Percentiles rank a stretch among this genome's conserved stretches.
These are phyloP conservation scores for Tremellales sp. DNA, from an alignment of 1,284 basidiomycete species.

Conservation along the genomic window DNA sequence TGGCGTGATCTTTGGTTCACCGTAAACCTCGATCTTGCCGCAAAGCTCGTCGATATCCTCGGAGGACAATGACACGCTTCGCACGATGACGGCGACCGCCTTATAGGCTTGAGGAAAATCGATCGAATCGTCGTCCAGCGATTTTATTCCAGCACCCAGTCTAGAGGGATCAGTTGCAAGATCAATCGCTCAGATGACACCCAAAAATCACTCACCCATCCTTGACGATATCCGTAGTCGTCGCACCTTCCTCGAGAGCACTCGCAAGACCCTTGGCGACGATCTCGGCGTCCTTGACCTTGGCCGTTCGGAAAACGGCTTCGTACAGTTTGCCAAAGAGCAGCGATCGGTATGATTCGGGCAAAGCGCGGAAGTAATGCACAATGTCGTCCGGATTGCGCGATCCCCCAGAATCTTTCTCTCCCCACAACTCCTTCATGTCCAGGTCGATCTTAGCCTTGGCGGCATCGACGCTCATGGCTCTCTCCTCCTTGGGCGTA, in stretches of 20 bases:
- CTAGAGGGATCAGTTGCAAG: too few relatives aligned
- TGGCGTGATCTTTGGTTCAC: constrained; percentile 38
- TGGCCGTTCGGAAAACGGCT: constrained; percentile 81
- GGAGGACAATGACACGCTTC: constrained; percentile 57
- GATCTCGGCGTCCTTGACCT: constrained; percentile 75
- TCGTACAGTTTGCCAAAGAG: constrained; percentile 74
- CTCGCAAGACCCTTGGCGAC: constrained; percentile 58
- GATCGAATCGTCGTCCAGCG: constrained; percentile 79
- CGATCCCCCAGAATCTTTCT: constrained; percentile 46
- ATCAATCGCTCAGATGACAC: too few relatives aligned
- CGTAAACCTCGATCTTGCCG: constrained; percentile 38
- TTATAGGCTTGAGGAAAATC: constrained; percentile 83
- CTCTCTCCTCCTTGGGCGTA: constrained; percentile 25
- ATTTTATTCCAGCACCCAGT: constrained; percentile 63
- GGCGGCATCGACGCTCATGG: constrained; percentile 67
- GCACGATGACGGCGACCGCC: constrained; percentile 69
- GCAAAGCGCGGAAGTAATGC: constrained; percentile 67
- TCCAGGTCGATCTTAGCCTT: constrained; percentile 66
- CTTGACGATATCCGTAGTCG: constrained; percentile 58
- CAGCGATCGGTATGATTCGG: constrained; percentile 54
- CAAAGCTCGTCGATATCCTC: constrained; percentile 57
- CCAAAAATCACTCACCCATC: constrained; percentile 43
- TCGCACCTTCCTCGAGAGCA: constrained; percentile 56
- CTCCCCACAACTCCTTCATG: constrained; percentile 52
- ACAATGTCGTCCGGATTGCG: constrained; percentile 45